Conservation (phyloP, 2,329 filamentous ascomycete species). For the Fusarium sp. region DNA sequence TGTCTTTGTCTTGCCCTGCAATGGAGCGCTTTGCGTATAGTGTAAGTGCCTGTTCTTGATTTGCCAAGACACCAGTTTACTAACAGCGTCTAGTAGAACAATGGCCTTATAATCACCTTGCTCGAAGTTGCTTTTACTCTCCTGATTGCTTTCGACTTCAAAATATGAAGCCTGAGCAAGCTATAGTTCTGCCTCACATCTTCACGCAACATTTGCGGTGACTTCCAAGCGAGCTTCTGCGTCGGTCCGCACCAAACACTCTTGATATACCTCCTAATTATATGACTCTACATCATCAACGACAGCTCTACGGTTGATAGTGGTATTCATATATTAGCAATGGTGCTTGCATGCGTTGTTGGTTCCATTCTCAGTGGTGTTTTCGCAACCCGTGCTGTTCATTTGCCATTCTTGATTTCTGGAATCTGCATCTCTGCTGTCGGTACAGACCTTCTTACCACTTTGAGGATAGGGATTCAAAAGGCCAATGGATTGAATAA, state of each 20-base stretch:
- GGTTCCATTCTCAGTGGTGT: slow-evolving; percentile 47
- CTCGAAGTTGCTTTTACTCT: slow-evolving; percentile 57
- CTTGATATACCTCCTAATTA: slow-evolving; percentile 58
- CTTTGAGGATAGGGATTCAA: slow-evolving; percentile 41
- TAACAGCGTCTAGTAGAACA: slow-evolving; percentile 3
- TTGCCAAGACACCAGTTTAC: not conserved
- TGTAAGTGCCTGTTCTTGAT: not conserved
- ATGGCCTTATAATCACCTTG: slow-evolving; percentile 42
- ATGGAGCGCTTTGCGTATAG: slow-evolving; percentile 51
- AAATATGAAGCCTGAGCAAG: slow-evolving; percentile 51
- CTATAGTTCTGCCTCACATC: slow-evolving; percentile 58
- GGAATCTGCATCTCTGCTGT: slow-evolving; percentile 51
- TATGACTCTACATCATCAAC: slow-evolving; percentile 64
- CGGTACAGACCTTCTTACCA: slow-evolving; percentile 59
- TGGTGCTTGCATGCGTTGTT: slow-evolving; percentile 49
- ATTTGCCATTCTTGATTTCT: slow-evolving; percentile 55
- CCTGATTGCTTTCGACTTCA: slow-evolving; percentile 58
- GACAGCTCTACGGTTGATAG: slow-evolving; percentile 49
- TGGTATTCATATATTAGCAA: slow-evolving; percentile 49
- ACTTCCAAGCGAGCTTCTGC: slow-evolving; percentile 47
- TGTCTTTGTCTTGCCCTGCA: slow-evolving; percentile 63
- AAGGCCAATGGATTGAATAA: slow-evolving; percentile 49
- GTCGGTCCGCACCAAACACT: slow-evolving; percentile 49
- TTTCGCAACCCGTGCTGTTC: slow-evolving; percentile 41
- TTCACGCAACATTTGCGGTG: slow-evolving; percentile 56